Conservation (phyloP, 2,329 filamentous ascomycete genomes). For the Neoarthrinium moseri region DNA sequence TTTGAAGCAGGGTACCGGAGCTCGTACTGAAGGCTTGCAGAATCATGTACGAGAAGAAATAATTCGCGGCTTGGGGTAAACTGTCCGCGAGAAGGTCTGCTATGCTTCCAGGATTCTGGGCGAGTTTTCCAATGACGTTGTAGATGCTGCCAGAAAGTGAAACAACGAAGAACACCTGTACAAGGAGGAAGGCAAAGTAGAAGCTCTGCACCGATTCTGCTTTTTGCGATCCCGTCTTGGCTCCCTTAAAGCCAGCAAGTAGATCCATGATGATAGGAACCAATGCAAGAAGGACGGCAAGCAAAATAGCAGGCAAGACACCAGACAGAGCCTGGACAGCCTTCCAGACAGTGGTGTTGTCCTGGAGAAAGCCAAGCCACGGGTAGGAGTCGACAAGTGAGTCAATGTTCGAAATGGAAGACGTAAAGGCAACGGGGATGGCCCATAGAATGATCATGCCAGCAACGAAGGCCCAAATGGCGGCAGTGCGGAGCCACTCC, state of each 20-base stretch:
- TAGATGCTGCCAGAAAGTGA: constrained; percentile 75
- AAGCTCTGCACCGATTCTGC: constrained; percentile 85
- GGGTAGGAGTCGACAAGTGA: constrained; percentile 61
- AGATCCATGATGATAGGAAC: constrained; percentile 77
- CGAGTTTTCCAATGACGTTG: constrained; percentile 56
- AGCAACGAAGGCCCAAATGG: constrained; percentile 64
- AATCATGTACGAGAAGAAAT: constrained; percentile 99
- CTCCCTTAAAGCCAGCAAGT: constrained; percentile 71
- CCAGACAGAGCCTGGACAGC: constrained; percentile 70
- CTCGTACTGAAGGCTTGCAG: constrained; percentile 90
- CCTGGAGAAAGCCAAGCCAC: constrained; percentile 71
- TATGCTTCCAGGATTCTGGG: constrained; percentile 62
- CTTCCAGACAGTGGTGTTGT: constrained; percentile 58
- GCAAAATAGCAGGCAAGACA: constrained; percentile 76
- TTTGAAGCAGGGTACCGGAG: constrained; percentile 82
- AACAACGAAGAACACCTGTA: constrained; percentile 92
- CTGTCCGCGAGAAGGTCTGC: constrained; percentile 73
- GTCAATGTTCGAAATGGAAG: constrained; percentile 75
- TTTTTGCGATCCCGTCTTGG: constrained; percentile 77
- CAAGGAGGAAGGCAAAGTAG: constrained; percentile 92
- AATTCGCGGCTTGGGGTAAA: constrained; percentile 84
- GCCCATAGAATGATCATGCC: constrained; percentile 88
- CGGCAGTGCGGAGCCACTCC: constrained; percentile 68
- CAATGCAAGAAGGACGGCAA: constrained; percentile 76
- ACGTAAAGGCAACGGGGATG: constrained; percentile 85